Conservation (phyloP, 2,329 filamentous ascomycete species). For the Aotearoamyces nothofagi region DNA sequence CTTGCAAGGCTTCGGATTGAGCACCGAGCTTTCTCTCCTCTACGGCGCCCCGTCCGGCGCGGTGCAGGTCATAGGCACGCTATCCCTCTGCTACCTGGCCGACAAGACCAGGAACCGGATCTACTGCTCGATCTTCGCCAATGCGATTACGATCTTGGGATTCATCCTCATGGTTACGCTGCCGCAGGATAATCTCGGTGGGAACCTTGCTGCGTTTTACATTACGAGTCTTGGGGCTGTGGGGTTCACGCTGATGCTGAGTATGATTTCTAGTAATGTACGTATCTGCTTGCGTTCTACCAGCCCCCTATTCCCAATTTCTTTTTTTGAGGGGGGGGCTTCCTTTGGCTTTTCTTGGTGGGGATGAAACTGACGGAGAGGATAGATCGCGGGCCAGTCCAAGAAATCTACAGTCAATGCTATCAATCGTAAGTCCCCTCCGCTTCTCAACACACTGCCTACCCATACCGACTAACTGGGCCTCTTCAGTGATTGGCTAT, state of each 20-base stretch:
- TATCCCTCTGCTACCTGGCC: not conserved
- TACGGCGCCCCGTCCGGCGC: constrained; percentile 1
- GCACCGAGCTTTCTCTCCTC: constrained; percentile 1
- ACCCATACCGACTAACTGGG: too few relatives aligned
- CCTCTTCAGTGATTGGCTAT: constrained; percentile 32
- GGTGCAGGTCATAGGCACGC: not conserved
- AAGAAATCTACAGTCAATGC: constrained; percentile 36
- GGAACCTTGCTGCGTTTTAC: constrained; percentile 2
- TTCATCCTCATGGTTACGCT: constrained; percentile 1
- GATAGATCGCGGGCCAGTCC: too few relatives aligned
- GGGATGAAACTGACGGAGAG: too few relatives aligned
- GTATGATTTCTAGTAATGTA: constrained; percentile 2
- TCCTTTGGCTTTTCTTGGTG: too few relatives aligned
- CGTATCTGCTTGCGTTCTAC: too few relatives aligned
- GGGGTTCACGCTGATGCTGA: not conserved
- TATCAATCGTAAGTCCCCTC: too few relatives aligned
- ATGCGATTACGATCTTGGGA: not conserved
- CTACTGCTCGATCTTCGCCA: not conserved
- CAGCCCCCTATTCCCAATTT: too few relatives aligned
- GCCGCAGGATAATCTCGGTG: not conserved
- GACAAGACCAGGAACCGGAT: constrained; percentile 1
- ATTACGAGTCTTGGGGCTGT: not conserved
- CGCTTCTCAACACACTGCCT: too few relatives aligned
- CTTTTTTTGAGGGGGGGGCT: too few relatives aligned
- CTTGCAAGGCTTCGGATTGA: constrained; percentile 3